Percentiles rank a stretch among this genome's conserved stretches.
Conservation (phyloP, 2,329 filamentous ascomycete species). For the Calonectria leucothoes region DNA sequence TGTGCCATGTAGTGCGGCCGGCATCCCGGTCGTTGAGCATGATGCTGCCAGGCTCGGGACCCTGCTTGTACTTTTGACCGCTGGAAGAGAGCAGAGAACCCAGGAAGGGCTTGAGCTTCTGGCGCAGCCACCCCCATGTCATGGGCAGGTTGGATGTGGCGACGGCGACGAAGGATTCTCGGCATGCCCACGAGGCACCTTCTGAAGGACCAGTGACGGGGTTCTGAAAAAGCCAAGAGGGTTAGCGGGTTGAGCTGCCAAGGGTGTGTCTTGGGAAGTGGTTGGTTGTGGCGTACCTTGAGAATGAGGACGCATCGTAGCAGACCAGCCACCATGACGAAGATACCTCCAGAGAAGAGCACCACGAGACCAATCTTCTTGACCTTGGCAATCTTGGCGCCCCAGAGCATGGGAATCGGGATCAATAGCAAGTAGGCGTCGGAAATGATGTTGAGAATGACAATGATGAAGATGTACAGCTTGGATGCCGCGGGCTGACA, state of each 20-base stretch:
- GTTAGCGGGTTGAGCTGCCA: not conserved
- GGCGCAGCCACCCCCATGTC: slow-evolving; percentile 41
- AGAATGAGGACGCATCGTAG: slow-evolving; percentile 51
- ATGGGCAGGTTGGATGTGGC: slow-evolving; percentile 52
- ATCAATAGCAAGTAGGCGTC: slow-evolving; percentile 55
- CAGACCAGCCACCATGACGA: slow-evolving; percentile 52
- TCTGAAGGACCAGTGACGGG: slow-evolving; percentile 47
- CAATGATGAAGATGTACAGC: slow-evolving; percentile 51
- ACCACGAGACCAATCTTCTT: slow-evolving; percentile 65
- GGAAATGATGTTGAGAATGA: slow-evolving; percentile 51
- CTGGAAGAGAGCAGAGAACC: slow-evolving; percentile 38
- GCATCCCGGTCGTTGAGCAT: slow-evolving; percentile 35
- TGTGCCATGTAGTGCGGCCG: slow-evolving; percentile 30
- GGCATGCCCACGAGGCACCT: slow-evolving; percentile 50
- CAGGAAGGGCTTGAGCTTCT: slow-evolving; percentile 39
- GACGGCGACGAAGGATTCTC: slow-evolving; percentile 54
- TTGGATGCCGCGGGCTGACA: slow-evolving; percentile 55
- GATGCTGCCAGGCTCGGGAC: slow-evolving; percentile 35
- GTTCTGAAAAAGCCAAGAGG: slow-evolving; percentile 39
- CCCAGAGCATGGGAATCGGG: slow-evolving; percentile 63
- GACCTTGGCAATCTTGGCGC: slow-evolving; percentile 57
- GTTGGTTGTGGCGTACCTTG: slow-evolving; percentile 32
- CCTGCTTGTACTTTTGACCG: slow-evolving; percentile 34
- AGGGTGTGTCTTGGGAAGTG: not conserved
- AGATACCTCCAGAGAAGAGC: slow-evolving; percentile 58